These are phyloP conservation scores for Tulasnella sp. DNA, from an alignment of 768 basidiomycete species.

Conservation along the genomic window DNA sequence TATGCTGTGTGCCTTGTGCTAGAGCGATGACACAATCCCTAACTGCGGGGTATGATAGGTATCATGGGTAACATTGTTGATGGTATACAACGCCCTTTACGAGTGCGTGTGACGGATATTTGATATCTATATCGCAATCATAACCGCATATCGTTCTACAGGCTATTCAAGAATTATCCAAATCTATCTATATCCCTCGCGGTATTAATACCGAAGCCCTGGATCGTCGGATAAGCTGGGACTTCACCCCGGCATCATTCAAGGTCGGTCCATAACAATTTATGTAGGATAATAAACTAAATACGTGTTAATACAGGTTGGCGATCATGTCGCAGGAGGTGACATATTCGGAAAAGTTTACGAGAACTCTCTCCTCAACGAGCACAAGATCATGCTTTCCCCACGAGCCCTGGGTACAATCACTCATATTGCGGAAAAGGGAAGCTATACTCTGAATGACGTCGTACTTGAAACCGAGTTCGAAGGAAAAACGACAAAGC, in stretches of 20 bases:
- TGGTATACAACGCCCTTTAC: conserved; percentile 85
- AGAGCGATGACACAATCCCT: neutral
- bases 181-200: conserved; percentile 98
- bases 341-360: conserved; percentile 92
- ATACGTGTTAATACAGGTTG: conserved; percentile 42
- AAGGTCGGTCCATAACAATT: conserved; percentile 36
- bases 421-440: conserved; percentile 85
- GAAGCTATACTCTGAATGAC: conserved; percentile 87
- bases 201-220: conserved; percentile 97
- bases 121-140: conserved; percentile 13
- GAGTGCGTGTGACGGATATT: conserved; percentile 37
- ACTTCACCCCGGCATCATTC: conserved; percentile 74
- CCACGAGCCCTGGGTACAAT: conserved; percentile 93
- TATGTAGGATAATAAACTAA: neutral
- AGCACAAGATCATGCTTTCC: conserved; percentile 94
- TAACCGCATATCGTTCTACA: conserved; percentile 32
- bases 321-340: conserved; percentile 94
- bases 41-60: conserved; percentile 36
- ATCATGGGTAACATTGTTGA: conserved; percentile 99
- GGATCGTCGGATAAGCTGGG: conserved; percentile 81
- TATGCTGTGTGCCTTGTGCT: conserved; percentile 28
- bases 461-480: conserved; percentile 95
- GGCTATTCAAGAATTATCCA: conserved; percentile 91
- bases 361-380: conserved; percentile 92
- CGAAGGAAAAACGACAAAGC: conserved; percentile 83